Percentiles rank a stretch among this genome's conserved stretches.
These are phyloP conservation scores for Agrocybe praecox DNA, from an alignment of 768 basidiomycete genomes.

Conservation along the genomic window DNA sequence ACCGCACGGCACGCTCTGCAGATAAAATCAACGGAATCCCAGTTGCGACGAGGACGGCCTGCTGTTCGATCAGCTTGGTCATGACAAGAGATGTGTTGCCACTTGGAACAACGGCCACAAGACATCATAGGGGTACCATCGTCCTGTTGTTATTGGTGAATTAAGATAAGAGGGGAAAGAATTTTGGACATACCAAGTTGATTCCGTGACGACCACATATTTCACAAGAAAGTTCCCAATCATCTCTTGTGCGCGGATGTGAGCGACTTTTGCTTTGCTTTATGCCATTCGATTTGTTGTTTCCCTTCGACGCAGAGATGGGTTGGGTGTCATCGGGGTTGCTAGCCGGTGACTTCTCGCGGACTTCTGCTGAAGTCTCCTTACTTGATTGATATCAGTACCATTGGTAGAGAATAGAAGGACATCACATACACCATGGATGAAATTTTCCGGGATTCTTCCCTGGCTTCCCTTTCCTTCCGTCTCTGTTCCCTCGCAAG, in stretches of 20 bases:
- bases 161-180: slow-evolving; percentile 1
- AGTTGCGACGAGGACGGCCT: slow-evolving; percentile 73
- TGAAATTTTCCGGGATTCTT: slow-evolving; percentile 28
- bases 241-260: slow-evolving; percentile 57
- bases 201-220: slow-evolving; percentile 73
- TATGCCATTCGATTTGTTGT: slow-evolving; percentile 7
- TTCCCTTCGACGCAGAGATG: slow-evolving; percentile 16
- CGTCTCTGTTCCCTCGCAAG: slow-evolving; percentile 57
- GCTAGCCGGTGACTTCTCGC: neutral
- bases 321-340: neutral
- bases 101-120: slow-evolving; percentile 79
- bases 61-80: slow-evolving; percentile 66
- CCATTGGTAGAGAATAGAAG: neutral
- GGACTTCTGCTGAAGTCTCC: neutral
- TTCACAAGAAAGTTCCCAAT: slow-evolving; percentile 91
- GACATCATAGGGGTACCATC: slow-evolving; percentile 80
- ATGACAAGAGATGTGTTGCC: slow-evolving; percentile 92
- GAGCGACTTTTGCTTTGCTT: slow-evolving; percentile 29
- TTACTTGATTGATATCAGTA: neutral
- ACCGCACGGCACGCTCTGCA: slow-evolving; percentile 58
- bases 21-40: slow-evolving; percentile 84
- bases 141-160: slow-evolving; percentile 49
- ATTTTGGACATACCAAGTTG: slow-evolving; percentile 60
- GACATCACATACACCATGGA: slow-evolving; percentile 11
- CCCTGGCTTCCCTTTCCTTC: slow-evolving; percentile 49